A percentile compares a stretch with the other conserved stretches of the same genome.
phyloP scores from a whole-genome alignment of 805 yeast species.

The Alloascoidea africana region DNA sequence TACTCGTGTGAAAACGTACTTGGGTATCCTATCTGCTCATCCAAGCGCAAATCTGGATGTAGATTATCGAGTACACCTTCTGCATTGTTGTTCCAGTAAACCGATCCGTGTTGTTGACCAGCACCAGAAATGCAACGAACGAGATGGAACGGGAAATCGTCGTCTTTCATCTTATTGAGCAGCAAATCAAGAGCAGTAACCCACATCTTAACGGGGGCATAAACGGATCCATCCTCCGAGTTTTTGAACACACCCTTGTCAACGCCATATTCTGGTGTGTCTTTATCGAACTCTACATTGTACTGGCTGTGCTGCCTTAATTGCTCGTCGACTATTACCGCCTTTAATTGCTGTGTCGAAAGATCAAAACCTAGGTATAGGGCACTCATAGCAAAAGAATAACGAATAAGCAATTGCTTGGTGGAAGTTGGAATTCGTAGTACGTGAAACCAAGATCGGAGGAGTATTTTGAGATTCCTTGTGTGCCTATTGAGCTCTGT shows the following conservation, averaged over 20 bases:
- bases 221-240: constrained; percentile 40
- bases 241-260: constrained; percentile 54
- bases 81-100: constrained; percentile 53
- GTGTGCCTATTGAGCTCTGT: too few relatives aligned
- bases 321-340: constrained; percentile 42
- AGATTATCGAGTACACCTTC: constrained; percentile 23
- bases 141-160: constrained; percentile 36
- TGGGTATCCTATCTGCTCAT: constrained; percentile 28
- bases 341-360: constrained; percentile 80
- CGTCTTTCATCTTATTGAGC: constrained; percentile 31
- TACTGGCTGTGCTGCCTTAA: constrained; percentile 41
- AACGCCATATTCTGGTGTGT: constrained; percentile 45
- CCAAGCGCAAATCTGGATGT: constrained; percentile 19
- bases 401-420: too few relatives aligned
- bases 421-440: too few relatives aligned
- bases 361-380: constrained; percentile 65
- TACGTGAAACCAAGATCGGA: too few relatives aligned
- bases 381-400: too few relatives aligned
- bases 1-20: constrained; percentile 30
- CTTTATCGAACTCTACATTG: constrained; percentile 58
- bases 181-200: constrained; percentile 64
- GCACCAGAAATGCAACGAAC: constrained; percentile 71
- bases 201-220: constrained; percentile 85
- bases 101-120: constrained; percentile 88
- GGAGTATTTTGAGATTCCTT: too few relatives aligned